A percentile compares a stretch with the other conserved stretches of the same genome.
Evolutionary conservation across 768 basidiomycete species (phyloP).

Genomic region (Pulveroboletus sp.): DNA sequence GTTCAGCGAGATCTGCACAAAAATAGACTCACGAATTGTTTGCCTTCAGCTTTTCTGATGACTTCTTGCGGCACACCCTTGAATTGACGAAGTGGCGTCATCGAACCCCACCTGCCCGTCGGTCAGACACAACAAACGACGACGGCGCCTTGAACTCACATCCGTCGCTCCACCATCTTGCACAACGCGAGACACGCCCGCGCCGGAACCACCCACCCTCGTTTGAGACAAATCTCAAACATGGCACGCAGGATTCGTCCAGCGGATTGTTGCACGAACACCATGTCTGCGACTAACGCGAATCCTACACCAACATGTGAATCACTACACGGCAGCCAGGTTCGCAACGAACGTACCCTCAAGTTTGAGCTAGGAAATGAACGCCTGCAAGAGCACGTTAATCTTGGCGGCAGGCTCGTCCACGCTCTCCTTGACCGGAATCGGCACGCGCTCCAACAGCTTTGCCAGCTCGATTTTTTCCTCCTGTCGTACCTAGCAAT

Average conservation of each 20-base stretch:
- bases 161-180: constrained; percentile 90
- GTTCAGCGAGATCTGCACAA: not conserved
- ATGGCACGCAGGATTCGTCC: constrained; percentile 96
- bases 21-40: constrained; percentile 77
- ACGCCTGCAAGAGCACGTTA: constrained; percentile 92
- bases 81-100: constrained; percentile 97
- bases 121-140: not conserved
- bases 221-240: constrained; percentile 95
- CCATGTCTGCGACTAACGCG: constrained; percentile 86
- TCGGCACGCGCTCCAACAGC: constrained; percentile 89
- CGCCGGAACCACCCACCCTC: constrained; percentile 96
- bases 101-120: constrained; percentile 82
- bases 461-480: constrained; percentile 90
- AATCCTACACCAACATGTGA: too few species aligned
- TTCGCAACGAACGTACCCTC: constrained; percentile 48
- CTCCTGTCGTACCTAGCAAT: constrained; percentile 57
- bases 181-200: constrained; percentile 88
- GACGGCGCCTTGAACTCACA: constrained; percentile 44
- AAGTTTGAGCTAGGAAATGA: constrained; percentile 90
- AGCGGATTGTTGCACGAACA: constrained; percentile 96
- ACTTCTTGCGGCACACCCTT: constrained; percentile 84
- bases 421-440: constrained; percentile 94
- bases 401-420: constrained; percentile 98
- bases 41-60: constrained; percentile 87
- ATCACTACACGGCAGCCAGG: not conserved